phyloP scores from a whole-genome alignment of 176 grass and related monocot genomes.

The Cenchrus americanus region DNA sequence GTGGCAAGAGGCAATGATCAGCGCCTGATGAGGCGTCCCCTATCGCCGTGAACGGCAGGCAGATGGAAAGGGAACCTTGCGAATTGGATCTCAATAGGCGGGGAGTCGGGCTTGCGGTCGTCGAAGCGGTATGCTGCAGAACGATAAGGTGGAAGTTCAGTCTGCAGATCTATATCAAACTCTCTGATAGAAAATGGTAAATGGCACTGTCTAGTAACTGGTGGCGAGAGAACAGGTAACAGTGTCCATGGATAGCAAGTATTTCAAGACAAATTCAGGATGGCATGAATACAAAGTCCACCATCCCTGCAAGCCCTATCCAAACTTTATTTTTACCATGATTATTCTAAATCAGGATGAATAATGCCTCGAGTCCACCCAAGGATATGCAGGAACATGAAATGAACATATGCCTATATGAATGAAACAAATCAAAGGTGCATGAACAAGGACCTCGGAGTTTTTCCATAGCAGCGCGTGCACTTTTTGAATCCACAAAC shows the following conservation, averaged over 20 bases:
- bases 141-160: slow-evolving; percentile 32
- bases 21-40: not conserved
- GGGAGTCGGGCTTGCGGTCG: slow-evolving; percentile 59
- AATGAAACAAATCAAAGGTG: slow-evolving; percentile 3
- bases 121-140: slow-evolving; percentile 77
- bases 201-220: not conserved
- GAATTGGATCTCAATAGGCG: slow-evolving; percentile 56
- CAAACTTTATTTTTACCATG: not conserved
- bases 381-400: slow-evolving; percentile 24
- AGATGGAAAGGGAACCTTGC: slow-evolving; percentile 78
- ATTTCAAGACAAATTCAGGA: not conserved
- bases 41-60: slow-evolving; percentile 17
- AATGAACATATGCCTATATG: slow-evolving; percentile 32
- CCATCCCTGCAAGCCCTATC: not conserved
- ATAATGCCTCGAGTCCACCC: not conserved
- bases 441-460: slow-evolving; percentile 64
- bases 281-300: not conserved
- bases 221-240: not conserved
- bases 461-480: slow-evolving; percentile 50
- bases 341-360: not conserved
- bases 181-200: not conserved
- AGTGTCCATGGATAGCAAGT: not conserved
- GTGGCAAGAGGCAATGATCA: not conserved
- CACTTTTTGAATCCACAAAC: slow-evolving; percentile 63
- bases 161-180: slow-evolving; percentile 1